These are phyloP conservation scores for Hypocreales sp. DNA, from an alignment of 2,329 filamentous ascomycete genomes.

Conservation along the genomic window DNA sequence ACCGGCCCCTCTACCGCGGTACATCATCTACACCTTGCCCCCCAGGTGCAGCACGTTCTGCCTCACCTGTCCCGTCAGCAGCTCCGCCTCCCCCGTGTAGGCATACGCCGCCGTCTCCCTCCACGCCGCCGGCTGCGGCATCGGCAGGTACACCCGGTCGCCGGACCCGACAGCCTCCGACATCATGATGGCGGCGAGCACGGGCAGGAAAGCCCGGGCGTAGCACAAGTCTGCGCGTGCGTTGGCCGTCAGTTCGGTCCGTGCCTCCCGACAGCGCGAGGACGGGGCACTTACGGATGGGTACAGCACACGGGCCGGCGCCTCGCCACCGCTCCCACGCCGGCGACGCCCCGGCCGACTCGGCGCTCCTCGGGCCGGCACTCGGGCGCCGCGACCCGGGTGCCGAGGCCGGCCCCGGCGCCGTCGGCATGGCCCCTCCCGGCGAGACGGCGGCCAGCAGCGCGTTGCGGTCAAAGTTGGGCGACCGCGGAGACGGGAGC, in stretches of 20 bases:
- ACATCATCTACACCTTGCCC: constrained; percentile 22
- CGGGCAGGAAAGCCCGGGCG: constrained; percentile 27
- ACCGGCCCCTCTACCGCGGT: not conserved
- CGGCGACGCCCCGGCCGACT: not conserved
- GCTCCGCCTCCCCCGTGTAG: constrained; percentile 32
- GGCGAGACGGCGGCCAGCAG: constrained; percentile 3
- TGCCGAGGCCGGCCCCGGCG: not conserved
- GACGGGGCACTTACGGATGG: constrained; percentile 5
- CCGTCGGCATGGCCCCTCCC: not conserved
- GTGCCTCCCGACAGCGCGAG: not conserved
- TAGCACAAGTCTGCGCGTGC: too few species aligned
- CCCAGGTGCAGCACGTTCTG: constrained; percentile 41
- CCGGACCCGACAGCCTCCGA: constrained; percentile 34
- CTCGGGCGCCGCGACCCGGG: not conserved
- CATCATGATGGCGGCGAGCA: constrained; percentile 37
- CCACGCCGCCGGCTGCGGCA: constrained; percentile 43
- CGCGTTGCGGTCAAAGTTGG: constrained; percentile 6
- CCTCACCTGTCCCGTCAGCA: constrained; percentile 26
- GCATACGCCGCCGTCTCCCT: constrained; percentile 36
- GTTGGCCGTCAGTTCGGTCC: too few species aligned
- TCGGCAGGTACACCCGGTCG: constrained; percentile 39
- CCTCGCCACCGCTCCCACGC: not conserved
- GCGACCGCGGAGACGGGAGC: constrained; percentile 6
- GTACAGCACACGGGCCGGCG: constrained; percentile 1
- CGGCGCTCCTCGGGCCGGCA: not conserved